Base-by-base conservation (phyloP, 768 basidiomycete species). In the Podaxis sp. region DNA sequence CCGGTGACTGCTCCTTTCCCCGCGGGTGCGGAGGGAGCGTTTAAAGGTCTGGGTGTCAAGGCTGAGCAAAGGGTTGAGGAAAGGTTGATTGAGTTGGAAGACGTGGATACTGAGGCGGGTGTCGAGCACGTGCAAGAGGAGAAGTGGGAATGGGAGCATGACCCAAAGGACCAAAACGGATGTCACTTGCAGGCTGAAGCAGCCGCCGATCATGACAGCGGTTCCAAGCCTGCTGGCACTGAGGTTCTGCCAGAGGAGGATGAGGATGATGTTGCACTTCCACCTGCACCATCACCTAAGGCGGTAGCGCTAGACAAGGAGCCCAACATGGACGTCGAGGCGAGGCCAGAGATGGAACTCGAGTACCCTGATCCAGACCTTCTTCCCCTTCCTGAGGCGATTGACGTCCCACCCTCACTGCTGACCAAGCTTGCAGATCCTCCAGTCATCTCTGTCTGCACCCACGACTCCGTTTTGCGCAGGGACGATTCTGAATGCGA, bases 351-450 rank as follows among this genome's bases (percentile, higher is more conserved):
- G 28, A 7, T 23, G 28, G 40, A 56, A 18, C 13, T 54, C 21
- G 65, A 70, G 7, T 69, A 69, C 61, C 71, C 74, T 5, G 80
- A 81, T 62, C 79, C 80, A 0, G 79, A 79, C 14, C 61, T 79
- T 4, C 72, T 79, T 13, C 77, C 79, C 4, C 72, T 81, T 1
- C 77, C 75, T 25, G 69, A 68, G 0, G 50, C 32, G n/a, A 25
- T 63, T 23, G 54, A 64, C 25, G 37, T 63, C 28, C 53, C 64
- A 64, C 64, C 66, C 35, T 61, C 59, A 52, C 62, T 63, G 13
- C 62, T 67, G 32, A 60, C 64, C 50, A 27, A 55, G 51, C 48
- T 66, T 66, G 5, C 46, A 36, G 42, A 38, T 48, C 18, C 27
- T 47, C 63, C 50, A n/a, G 57, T 52, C 59, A 63, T 57, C 28